Percentiles rank a stretch among this genome's conserved stretches.
These are phyloP conservation scores for Lentinula sp. DNA, from an alignment of 768 basidiomycete genomes.

Conservation along the genomic window DNA sequence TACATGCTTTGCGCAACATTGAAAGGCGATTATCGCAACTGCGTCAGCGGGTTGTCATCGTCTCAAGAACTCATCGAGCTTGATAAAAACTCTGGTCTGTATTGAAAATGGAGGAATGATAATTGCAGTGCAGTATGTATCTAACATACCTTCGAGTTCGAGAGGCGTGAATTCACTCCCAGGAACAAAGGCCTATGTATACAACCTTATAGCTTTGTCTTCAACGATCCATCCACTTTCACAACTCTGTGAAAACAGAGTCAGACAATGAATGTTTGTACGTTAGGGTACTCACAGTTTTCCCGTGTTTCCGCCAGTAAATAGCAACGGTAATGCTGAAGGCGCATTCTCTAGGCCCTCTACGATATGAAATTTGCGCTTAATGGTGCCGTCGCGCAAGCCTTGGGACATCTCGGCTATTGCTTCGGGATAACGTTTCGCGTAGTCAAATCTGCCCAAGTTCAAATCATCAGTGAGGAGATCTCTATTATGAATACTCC, in stretches of 20 bases:
- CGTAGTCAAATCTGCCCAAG: slow-evolving; percentile 67
- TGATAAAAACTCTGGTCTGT: too few relatives aligned
- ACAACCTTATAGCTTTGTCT: background rate
- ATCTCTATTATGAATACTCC: background rate
- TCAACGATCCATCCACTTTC: background rate
- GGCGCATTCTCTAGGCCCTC: slow-evolving; percentile 73
- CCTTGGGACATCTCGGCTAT: slow-evolving; percentile 49
- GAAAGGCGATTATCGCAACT: too few relatives aligned
- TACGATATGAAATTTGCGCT: slow-evolving; percentile 76
- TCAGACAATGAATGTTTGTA: background rate
- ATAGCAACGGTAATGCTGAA: slow-evolving; percentile 62
- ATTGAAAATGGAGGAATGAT: too few relatives aligned
- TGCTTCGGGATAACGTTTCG: slow-evolving; percentile 49
- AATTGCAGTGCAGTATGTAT: too few relatives aligned
- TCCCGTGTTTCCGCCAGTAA: slow-evolving; percentile 71
- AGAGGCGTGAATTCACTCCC: too few relatives aligned
- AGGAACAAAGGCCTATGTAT: too few relatives aligned
- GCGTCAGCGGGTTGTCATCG: too few relatives aligned
- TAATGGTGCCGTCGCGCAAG: slow-evolving; percentile 63
- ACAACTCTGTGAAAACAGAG: background rate
- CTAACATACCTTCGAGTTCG: too few relatives aligned
- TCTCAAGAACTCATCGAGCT: too few relatives aligned
- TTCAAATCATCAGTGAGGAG: background rate
- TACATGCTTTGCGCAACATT: too few relatives aligned
- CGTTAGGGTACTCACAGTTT: slow-evolving; percentile 43